Base-by-base conservation (phyloP, 805 yeast species). In the Yarrowia divulgata region DNA sequence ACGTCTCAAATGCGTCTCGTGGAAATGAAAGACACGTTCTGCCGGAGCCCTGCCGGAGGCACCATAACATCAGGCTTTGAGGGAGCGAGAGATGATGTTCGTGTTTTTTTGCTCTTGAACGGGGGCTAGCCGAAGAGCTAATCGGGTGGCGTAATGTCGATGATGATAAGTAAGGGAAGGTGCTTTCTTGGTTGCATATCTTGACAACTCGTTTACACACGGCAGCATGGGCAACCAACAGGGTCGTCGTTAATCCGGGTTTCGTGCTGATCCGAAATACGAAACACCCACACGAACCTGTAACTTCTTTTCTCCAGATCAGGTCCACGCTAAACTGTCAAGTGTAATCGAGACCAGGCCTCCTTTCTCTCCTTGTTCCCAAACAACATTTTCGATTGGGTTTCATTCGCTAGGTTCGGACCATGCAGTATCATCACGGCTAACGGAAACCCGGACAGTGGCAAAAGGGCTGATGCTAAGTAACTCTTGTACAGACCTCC, bases 361-460 rank as follows among this genome's bases (percentile, higher is more conserved):
- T 48, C 52, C 35, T 29, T 48, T 29, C 14, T 32, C 32, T 23
- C 29, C 29, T 23, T 23, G 29, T 23, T 23, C 29, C 29, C 29
- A 5, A 19, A 16, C 35, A 43, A 13, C 40, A 34, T 52, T 52
- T 52, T 52, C 58, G 58, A 52, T 52, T 52, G 43, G 58, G 58
- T 52, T 52, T 52, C 23, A 12, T 18, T 5, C 18, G 12, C 12
- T 18, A 35, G 18, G 42, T 52, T 35, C n/a, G 42, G 29, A 14
- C 6, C 58, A 35, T 34, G 29, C 29, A 23, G 29, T 23, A 23
- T 23, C 39, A 29, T 50, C 16, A 52, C 58, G 58, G 58, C 9
- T 52, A 52, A 52, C 58, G 58, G 58, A 35, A 32, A 19, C 39
- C 34, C n/a, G 23, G 12, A 50, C 29, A 4, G 37, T 29, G 54